Conservation (phyloP, 257 asterid genomes). For the Marsdenia floribunda region DNA sequence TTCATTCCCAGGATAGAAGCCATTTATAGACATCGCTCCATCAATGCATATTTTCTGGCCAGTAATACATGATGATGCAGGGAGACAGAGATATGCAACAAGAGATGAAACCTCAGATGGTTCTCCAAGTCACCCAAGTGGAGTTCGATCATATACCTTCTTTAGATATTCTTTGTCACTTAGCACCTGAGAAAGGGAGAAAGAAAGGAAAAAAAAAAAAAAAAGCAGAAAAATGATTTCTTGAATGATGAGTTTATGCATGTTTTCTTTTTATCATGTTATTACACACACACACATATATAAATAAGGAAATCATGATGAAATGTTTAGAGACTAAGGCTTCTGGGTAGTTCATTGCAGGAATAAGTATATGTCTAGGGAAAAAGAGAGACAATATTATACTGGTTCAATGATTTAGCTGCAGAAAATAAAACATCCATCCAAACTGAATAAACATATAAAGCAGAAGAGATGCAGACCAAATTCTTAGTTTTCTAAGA, state of each 20-base stretch:
- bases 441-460: too few species aligned
- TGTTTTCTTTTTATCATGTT: too few species aligned
- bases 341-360: not conserved
- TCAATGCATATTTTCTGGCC: conserved; percentile 64
- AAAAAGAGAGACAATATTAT: too few species aligned
- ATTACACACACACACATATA: too few species aligned
- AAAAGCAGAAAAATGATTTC: not conserved
- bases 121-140: conserved; percentile 61
- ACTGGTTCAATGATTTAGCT: too few species aligned
- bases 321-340: not conserved
- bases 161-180: conserved; percentile 44
- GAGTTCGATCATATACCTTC: conserved; percentile 54
- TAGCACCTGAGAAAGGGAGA: conserved; percentile 31
- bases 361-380: too few species aligned
- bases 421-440: too few species aligned
- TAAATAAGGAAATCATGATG: not conserved
- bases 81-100: conserved; percentile 68
- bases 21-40: conserved; percentile 69
- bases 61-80: conserved; percentile 61
- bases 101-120: conserved; percentile 59
- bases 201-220: too few species aligned
- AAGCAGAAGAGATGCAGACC: not conserved
- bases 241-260: not conserved
- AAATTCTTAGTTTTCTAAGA: not conserved
- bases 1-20: conserved; percentile 39